phyloP scores from a whole-genome alignment of 495 filamentous ascomycete species.

The Neurospora intermedia region DNA sequence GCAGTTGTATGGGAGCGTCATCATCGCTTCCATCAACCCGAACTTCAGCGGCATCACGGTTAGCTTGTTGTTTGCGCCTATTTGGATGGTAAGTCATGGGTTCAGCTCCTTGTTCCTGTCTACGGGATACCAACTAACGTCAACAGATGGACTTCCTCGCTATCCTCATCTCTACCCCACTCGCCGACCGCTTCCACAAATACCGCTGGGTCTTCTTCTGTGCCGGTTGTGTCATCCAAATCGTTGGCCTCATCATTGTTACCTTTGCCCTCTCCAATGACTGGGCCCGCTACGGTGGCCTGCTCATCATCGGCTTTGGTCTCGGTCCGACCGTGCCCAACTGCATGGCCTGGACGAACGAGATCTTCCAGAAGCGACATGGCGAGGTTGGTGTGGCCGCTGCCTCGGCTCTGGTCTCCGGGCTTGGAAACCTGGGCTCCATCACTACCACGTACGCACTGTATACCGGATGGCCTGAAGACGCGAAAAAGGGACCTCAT shows the following conservation, averaged over 20 bases:
- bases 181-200: slow-evolving; percentile 79
- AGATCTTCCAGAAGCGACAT: slow-evolving; percentile 82
- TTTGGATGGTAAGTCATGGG: slow-evolving; percentile 62
- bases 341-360: slow-evolving; percentile 86
- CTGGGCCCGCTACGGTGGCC: slow-evolving; percentile 79
- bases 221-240: slow-evolving; percentile 62
- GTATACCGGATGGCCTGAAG: slow-evolving; percentile 73
- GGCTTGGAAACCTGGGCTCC: slow-evolving; percentile 73
- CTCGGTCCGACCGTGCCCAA: slow-evolving; percentile 86
- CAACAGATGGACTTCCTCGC: slow-evolving; percentile 72
- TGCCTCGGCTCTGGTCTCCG: slow-evolving; percentile 74
- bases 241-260: slow-evolving; percentile 66
- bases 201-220: slow-evolving; percentile 79
- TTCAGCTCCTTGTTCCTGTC: neutral
- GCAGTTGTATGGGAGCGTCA: slow-evolving; percentile 76
- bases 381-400: slow-evolving; percentile 90
- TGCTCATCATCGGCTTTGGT: slow-evolving; percentile 86
- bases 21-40: slow-evolving; percentile 69
- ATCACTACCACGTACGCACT: slow-evolving; percentile 84
- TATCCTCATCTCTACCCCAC: slow-evolving; percentile 73
- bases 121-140: slow-evolving; percentile 1
- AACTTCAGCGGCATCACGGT: slow-evolving; percentile 61
- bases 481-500: slow-evolving; percentile 52
- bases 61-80: slow-evolving; percentile 75
- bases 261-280: slow-evolving; percentile 63